A percentile compares a stretch with the other conserved stretches of the same genome.
Conservation (phyloP, 352 stramenopile species). For the Halophytophthora polymorphica region DNA sequence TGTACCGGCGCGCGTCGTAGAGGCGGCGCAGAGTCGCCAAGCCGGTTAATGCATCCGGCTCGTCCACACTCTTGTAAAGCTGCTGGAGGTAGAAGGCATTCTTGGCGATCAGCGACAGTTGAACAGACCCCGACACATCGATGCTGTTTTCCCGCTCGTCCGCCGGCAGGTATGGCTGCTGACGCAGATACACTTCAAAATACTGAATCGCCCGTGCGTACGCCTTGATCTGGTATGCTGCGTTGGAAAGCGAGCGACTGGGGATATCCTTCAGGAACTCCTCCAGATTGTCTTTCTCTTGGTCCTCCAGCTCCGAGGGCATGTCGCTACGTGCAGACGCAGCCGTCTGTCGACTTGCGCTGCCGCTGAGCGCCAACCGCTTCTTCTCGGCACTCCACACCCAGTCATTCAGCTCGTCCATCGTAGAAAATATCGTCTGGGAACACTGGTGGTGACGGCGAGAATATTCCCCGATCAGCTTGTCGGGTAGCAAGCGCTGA, state of each 20-base stretch:
- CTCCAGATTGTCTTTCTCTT: constrained; percentile 75
- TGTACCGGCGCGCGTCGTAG: constrained; percentile 39
- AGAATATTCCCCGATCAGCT: constrained; percentile 50
- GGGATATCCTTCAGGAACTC: constrained; percentile 77
- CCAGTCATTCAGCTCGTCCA: constrained; percentile 88
- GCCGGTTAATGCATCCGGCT: constrained; percentile 59
- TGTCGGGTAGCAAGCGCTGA: constrained; percentile 1
- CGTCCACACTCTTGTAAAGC: constrained; percentile 76
- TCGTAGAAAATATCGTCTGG: constrained; percentile 82
- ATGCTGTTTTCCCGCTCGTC: constrained; percentile 16
- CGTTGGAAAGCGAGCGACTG: constrained; percentile 59
- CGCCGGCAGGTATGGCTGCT: constrained; percentile 33
- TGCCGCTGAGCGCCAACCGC: constrained; percentile 52
- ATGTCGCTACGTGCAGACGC: constrained; percentile 38
- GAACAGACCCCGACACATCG: constrained; percentile 28
- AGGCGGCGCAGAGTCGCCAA: constrained; percentile 56
- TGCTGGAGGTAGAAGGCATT: constrained; percentile 73
- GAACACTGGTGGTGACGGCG: constrained; percentile 83
- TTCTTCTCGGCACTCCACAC: constrained; percentile 86
- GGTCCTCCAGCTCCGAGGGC: constrained; percentile 59
- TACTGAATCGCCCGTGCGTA: constrained; percentile 75
- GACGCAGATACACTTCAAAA: constrained; percentile 67
- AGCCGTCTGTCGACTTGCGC: constrained; percentile 36
- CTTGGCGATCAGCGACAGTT: constrained; percentile 47
- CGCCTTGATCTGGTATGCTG: constrained; percentile 64